Conservation (phyloP, 345 rosid species). For the Noccaea caerulescens region DNA sequence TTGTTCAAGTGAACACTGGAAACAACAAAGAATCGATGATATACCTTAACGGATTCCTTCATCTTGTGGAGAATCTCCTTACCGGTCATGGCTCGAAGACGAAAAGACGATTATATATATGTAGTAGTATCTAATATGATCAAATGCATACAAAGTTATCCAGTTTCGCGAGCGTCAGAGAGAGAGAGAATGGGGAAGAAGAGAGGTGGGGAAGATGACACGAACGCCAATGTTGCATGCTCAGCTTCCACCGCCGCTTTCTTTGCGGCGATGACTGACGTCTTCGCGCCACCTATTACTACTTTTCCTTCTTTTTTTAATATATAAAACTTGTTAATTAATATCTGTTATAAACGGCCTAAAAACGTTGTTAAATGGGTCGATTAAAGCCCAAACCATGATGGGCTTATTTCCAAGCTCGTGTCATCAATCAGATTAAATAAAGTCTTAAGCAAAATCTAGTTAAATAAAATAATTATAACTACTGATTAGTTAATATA, state of each 20-base stretch:
- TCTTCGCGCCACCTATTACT: constrained; percentile 42
- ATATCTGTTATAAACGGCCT: constrained; percentile 1
- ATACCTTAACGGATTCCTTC: constrained; percentile 58
- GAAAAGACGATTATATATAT: constrained; percentile 10
- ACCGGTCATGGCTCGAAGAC: constrained; percentile 56
- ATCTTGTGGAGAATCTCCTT: constrained; percentile 73
- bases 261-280: constrained; percentile 36
- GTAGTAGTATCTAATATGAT: not conserved
- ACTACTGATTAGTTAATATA: not conserved
- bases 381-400: not conserved
- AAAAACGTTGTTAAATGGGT: constrained; percentile 7
- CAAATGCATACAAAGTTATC: constrained; percentile 3
- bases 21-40: not conserved
- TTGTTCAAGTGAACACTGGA: not conserved
- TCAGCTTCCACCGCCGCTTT: constrained; percentile 44
- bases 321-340: too few species aligned
- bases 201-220: constrained; percentile 32
- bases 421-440: not conserved
- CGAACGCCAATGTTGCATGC: constrained; percentile 31
- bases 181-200: constrained; percentile 18
- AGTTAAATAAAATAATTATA: not conserved
- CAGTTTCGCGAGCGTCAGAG: constrained; percentile 4
- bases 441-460: not conserved
- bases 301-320: not conserved
- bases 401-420: constrained; percentile 4